A percentile compares a stretch with the other conserved stretches of the same genome.
phyloP scores from a whole-genome alignment of 106 monocot genomes.

The Apostasia ramifera region DNA sequence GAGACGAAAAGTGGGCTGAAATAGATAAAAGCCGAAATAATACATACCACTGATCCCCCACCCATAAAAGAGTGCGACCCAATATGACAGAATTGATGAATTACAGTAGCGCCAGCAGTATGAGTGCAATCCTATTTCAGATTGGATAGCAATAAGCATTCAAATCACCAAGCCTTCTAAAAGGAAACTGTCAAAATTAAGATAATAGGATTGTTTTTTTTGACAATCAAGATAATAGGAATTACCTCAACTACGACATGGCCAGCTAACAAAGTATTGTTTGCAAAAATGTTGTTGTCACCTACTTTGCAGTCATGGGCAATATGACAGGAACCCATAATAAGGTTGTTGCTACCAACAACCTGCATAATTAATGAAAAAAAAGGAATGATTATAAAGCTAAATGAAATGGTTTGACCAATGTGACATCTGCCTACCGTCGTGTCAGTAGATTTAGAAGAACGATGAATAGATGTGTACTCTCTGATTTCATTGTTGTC shows the following conservation, averaged over 20 bases:
- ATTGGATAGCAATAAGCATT: neutral
- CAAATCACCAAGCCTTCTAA: neutral
- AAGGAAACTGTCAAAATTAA: slow-evolving; percentile 2
- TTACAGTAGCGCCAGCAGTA: slow-evolving; percentile 65
- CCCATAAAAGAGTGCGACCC: slow-evolving; percentile 87
- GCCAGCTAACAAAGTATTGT: slow-evolving; percentile 82
- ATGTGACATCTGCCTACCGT: slow-evolving; percentile 44
- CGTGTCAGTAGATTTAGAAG: slow-evolving; percentile 72
- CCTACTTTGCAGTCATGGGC: slow-evolving; percentile 98
- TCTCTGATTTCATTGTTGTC: slow-evolving; percentile 92
- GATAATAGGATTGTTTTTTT: neutral
- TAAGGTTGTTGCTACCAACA: slow-evolving; percentile 86
- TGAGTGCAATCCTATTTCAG: slow-evolving; percentile 57
- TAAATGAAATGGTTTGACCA: slow-evolving; percentile 5
- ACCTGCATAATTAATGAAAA: slow-evolving; percentile 36
- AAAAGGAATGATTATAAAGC: slow-evolving; percentile 2
- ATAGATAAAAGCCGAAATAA: too few species aligned
- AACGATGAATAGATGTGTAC: slow-evolving; percentile 80
- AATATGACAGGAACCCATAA: slow-evolving; percentile 96
- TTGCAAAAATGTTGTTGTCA: slow-evolving; percentile 84
- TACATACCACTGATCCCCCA: slow-evolving; percentile 85
- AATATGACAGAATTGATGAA: slow-evolving; percentile 96
- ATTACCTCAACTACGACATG: slow-evolving; percentile 84
- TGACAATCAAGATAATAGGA: slow-evolving; percentile 5
- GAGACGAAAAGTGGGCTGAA: too few species aligned